Evolutionary conservation across 164 flowering plant species (phyloP), one percentile per base, ranked within the genome.

Genomic region (Malania oleifera): DNA sequence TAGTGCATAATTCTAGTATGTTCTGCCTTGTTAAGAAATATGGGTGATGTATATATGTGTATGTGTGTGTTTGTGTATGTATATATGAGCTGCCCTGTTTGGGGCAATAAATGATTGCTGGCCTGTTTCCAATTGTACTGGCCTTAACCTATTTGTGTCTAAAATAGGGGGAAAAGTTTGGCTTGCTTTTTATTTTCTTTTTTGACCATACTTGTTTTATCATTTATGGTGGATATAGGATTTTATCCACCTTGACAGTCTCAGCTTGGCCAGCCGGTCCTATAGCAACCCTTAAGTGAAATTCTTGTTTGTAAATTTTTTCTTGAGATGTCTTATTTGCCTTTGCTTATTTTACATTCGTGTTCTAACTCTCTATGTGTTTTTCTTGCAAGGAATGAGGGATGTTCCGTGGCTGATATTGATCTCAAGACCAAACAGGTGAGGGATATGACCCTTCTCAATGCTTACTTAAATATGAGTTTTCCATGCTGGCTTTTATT

Each of bases 351-450:
- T 25, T 19, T 18, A 7, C 35, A 23, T 5, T 1, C 27, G 37
- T 19, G 26, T 37, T 60, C 18, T 34, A 19, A 8, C 14, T 34
- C 13, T 0, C 37, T 25, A 15, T 45, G 22, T 46, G 51, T 61
- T 44, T 12, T 61, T 52, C 23, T 48, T 44, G 18, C 43, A 20
- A 89, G 96, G 89, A 77, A 66, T 44, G 81, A 78, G 66, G 69
- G 60, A 66, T 67, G 77, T 65, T 54, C 70, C 23, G 70, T 45
- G 22, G 46, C 46, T 18, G 9, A 43, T 43, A n/a, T 43, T 17
- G 46, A 43, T 22, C 46, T 4, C 22, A 43, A 43, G 22, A n/a
- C 46, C 22, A 43, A 43, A 18, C 46, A 43, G 46, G 46, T 43
- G 22, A 43, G 11, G 46, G 14, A 39, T 39, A 4, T 10, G 14